phyloP scores from a whole-genome alignment of 306 rosid species.

The Potentilla sterilis region DNA sequence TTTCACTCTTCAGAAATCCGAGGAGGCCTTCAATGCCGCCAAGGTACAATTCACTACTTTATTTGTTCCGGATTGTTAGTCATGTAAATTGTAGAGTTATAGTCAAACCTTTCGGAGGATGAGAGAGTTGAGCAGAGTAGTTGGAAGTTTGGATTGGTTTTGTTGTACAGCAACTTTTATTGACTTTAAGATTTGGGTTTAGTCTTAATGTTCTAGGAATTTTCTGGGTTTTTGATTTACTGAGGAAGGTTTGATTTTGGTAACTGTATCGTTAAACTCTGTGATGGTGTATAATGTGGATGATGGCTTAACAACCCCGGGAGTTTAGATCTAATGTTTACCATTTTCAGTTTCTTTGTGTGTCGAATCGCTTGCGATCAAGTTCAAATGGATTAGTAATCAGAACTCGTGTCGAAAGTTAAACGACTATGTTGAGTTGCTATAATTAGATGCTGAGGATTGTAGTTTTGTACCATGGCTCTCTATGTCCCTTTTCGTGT shows the following conservation, averaged over 20 bases:
- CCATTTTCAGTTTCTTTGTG: not conserved
- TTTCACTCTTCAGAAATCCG: constrained; percentile 70
- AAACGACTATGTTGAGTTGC: not conserved
- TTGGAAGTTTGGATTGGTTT: not conserved
- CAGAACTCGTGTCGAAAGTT: not conserved
- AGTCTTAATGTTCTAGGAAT: not conserved
- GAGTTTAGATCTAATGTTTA: not conserved
- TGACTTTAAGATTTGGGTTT: not conserved
- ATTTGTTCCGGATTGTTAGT: not conserved
- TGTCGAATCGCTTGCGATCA: not conserved
- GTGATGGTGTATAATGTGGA: not conserved
- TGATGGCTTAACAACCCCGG: not conserved
- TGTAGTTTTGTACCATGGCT: not conserved
- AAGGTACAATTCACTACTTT: constrained; percentile 43
- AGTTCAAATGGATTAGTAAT: not conserved
- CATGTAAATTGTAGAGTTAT: not conserved
- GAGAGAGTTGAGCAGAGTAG: not conserved
- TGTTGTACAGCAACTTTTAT: not conserved
- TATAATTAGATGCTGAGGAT: not conserved
- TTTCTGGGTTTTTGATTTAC: not conserved
- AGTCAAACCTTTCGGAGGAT: not conserved
- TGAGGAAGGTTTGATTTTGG: not conserved
- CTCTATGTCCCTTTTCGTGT: not conserved
- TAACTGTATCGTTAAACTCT: not conserved
- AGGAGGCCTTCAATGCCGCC: constrained; percentile 85